Conservation (phyloP, 305 asterid genomes). For the Caryopteris hybrid region DNA sequence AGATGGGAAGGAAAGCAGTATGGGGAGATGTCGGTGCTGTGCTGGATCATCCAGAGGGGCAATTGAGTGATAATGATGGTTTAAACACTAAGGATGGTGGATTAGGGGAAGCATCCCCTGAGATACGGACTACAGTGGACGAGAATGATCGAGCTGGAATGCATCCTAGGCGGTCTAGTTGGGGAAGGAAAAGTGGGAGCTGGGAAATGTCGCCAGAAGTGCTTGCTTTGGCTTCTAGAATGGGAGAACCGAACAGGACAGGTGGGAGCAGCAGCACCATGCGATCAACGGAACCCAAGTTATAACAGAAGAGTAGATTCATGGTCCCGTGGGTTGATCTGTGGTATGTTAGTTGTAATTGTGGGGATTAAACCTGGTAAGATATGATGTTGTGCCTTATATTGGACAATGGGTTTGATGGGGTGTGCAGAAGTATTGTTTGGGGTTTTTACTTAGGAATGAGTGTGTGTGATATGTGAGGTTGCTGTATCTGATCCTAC, state of each 20-base stretch:
- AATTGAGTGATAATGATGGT: slow-evolving; percentile 53
- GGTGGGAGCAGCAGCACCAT: slow-evolving; percentile 51
- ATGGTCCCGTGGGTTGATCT: background rate
- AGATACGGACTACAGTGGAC: slow-evolving; percentile 64
- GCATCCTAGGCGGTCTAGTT: slow-evolving; percentile 72
- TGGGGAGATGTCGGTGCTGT: slow-evolving; percentile 69
- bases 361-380: slow-evolving; percentile 26
- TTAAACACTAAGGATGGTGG: slow-evolving; percentile 41
- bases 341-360: slow-evolving; percentile 19
- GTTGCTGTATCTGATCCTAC: slow-evolving; percentile 27
- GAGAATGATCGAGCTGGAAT: slow-evolving; percentile 71
- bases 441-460: slow-evolving; percentile 22
- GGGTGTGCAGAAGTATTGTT: slow-evolving; percentile 29
- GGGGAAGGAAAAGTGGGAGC: slow-evolving; percentile 93
- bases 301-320: background rate
- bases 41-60: slow-evolving; percentile 53
- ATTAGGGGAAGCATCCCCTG: slow-evolving; percentile 58
- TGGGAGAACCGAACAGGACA: slow-evolving; percentile 54
- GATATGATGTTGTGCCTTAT: slow-evolving; percentile 27
- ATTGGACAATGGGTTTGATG: background rate
- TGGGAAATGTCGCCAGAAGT: slow-evolving; percentile 98
- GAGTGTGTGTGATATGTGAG: slow-evolving; percentile 26
- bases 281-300: slow-evolving; percentile 36
- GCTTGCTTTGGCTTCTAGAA: slow-evolving; percentile 79
- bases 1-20: slow-evolving; percentile 88